Evolutionary conservation across 2,329 filamentous ascomycete genomes (phyloP), one percentile per base, ranked within the genome.

Genomic region (Malbranchea cinnamomea): DNA sequence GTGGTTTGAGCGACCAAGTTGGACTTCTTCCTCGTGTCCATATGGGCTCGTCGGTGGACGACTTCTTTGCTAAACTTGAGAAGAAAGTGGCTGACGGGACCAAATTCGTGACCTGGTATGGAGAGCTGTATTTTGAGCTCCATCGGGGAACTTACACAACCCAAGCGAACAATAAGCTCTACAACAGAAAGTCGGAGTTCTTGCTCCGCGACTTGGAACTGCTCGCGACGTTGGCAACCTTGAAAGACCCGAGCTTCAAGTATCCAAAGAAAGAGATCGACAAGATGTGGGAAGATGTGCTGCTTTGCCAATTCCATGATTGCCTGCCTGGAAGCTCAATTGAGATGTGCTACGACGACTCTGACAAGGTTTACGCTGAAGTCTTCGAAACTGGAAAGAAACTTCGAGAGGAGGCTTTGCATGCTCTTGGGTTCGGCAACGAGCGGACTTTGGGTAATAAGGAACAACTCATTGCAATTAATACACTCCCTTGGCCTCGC

Each of bases 281-380:
- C 48, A 68, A 78, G 34, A 91, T 98, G 74, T 98, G 89, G 89
- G 87, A 95, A 60, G 68, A 70, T 32, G 78, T 87, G 3, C 65
- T 95, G 14, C 70, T 95, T 15, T 95, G 87, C 42, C 89, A 98
- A 47, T 98, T 98, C 65, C 89, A 98, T 41, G 89, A 98, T 50
- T 95, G 89, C 50, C 65, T 98, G 30, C 89, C 89, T 1, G 89
- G 89, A 33, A 94, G 83, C 49, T 81, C 74, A 19, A 95, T 98
- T 44, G 85, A 91, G 53, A 94, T 95, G 84, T 93, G 84, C 54
- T 95, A 95, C 46, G 82, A 92, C 51, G 89, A 98, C 50, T 92
- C 85, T 3, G 79, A 93, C 49, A 70, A 84, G 67, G 66, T 93
- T 5, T 98, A 98, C 49, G 78, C 71, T 2, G 65, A 82, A 42